Conservation (phyloP, 345 rosid genomes). For the Rubroshorea leprosula region DNA sequence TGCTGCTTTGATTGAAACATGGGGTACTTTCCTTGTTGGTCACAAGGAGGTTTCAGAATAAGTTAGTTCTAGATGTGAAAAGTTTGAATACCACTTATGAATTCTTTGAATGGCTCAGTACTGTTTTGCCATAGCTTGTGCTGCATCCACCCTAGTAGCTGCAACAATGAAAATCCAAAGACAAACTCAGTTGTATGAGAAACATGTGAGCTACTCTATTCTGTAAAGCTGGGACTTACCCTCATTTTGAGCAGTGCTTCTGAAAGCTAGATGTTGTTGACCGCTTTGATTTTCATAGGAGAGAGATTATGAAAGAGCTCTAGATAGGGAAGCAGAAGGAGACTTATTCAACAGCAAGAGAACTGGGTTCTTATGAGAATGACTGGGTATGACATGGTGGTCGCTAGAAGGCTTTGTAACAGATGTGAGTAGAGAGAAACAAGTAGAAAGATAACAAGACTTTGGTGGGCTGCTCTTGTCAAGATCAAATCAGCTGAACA, state of each 20-base stretch:
- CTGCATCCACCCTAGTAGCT: slow-evolving; percentile 83
- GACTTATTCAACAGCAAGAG: no score
- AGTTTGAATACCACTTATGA: slow-evolving; percentile 65
- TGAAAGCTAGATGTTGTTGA: slow-evolving; percentile 22
- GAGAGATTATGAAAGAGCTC: slow-evolving; percentile 21
- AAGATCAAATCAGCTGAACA: slow-evolving; percentile 51
- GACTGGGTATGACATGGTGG: slow-evolving; percentile 31
- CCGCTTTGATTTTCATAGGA: slow-evolving; percentile 30
- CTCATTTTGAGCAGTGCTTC: slow-evolving; percentile 51
- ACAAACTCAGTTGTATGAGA: slow-evolving; percentile 22
- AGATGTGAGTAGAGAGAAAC: slow-evolving; percentile 49
- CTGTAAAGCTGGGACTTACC: slow-evolving; percentile 38
- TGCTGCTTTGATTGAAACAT: slow-evolving; percentile 8
- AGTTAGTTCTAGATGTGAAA: slow-evolving; percentile 13
- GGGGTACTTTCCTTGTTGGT: not conserved
- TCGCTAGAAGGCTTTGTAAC: slow-evolving; percentile 39
- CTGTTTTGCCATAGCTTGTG: slow-evolving; percentile 42
- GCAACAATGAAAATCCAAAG: slow-evolving; percentile 37
- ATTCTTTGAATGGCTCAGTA: no score
- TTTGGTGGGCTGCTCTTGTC: slow-evolving; percentile 69
- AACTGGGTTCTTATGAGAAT: no score
- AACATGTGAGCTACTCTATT: slow-evolving; percentile 10
- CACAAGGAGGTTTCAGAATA: slow-evolving; percentile 15
- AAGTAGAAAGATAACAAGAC: slow-evolving; percentile 65
- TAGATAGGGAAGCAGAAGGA: slow-evolving; percentile 17